Percentiles rank a stretch among this genome's conserved stretches.
phyloP scores from a whole-genome alignment of 2,329 filamentous ascomycete genomes.

The Mariannaea sp. region DNA sequence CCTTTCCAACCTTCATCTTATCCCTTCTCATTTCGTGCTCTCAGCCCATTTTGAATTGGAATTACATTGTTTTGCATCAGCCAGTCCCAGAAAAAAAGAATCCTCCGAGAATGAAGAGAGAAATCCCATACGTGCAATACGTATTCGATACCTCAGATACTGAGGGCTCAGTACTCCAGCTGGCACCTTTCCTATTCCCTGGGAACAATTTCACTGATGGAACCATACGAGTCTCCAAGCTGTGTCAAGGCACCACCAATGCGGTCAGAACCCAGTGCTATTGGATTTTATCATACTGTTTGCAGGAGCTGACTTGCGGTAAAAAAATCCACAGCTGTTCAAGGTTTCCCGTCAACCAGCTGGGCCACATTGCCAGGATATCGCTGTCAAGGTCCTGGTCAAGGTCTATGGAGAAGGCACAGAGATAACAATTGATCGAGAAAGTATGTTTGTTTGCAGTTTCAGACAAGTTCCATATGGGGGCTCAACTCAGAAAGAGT shows the following conservation, averaged over 20 bases:
- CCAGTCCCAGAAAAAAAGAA: too few species aligned
- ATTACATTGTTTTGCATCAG: too few species aligned
- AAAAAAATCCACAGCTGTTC: constrained; percentile 26
- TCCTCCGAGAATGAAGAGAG: background rate
- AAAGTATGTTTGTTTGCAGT: too few species aligned
- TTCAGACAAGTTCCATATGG: too few species aligned
- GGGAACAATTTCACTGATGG: background rate
- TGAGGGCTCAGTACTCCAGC: constrained; percentile 15
- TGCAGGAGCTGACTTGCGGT: constrained; percentile 4
- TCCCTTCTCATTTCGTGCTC: background rate
- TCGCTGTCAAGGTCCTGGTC: constrained; percentile 18
- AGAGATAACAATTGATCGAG: constrained; percentile 29
- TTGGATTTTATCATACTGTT: background rate
- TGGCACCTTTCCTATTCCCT: constrained; percentile 23
- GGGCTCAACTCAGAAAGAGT: too few species aligned
- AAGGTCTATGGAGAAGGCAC: constrained; percentile 34
- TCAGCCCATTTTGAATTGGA: too few species aligned
- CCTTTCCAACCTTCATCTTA: too few species aligned
- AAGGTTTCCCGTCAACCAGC: constrained; percentile 14
- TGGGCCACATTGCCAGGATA: background rate
- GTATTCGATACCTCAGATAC: constrained; percentile 23
- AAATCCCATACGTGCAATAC: constrained; percentile 22
- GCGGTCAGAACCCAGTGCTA: constrained; percentile 21
- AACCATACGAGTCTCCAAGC: constrained; percentile 10
- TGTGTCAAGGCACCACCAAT: constrained; percentile 31